Conservation (phyloP, 2,329 filamentous ascomycete genomes). For the Daldinia eschscholtzii region DNA sequence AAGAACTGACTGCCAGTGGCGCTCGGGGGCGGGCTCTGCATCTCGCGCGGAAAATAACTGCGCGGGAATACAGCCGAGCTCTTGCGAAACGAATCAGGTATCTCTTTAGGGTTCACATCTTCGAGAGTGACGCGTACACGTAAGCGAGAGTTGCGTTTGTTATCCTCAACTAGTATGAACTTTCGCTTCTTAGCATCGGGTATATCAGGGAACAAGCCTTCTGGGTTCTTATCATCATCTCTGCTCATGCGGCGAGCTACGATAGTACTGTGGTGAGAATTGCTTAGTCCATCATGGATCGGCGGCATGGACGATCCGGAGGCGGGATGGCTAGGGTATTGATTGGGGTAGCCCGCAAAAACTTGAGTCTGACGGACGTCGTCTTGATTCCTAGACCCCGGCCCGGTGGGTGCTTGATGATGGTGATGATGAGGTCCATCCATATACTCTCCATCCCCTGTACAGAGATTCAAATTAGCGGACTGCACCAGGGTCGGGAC, state of each 20-base stretch:
- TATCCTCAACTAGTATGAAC: slow-evolving; percentile 95
- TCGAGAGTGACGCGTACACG: slow-evolving; percentile 94
- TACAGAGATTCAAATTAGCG: slow-evolving; percentile 53
- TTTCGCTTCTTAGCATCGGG: slow-evolving; percentile 93
- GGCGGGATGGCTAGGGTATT: slow-evolving; percentile 55
- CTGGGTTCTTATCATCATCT: slow-evolving; percentile 68
- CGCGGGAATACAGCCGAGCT: slow-evolving; percentile 90
- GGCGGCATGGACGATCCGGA: slow-evolving; percentile 56
- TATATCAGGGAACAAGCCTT: slow-evolving; percentile 86
- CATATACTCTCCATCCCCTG: slow-evolving; percentile 73
- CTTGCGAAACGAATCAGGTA: slow-evolving; percentile 94
- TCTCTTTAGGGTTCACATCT: slow-evolving; percentile 92
- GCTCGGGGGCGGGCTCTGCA: slow-evolving; percentile 85
- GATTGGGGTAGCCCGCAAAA: slow-evolving; percentile 53
- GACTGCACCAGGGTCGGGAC: slow-evolving; percentile 40
- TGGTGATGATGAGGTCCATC: slow-evolving; percentile 77
- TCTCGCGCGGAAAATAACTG: slow-evolving; percentile 92
- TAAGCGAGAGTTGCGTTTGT: slow-evolving; percentile 81
- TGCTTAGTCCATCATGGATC: slow-evolving; percentile 56
- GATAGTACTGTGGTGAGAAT: slow-evolving; percentile 53
- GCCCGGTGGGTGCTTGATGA: slow-evolving; percentile 69
- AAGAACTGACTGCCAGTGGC: slow-evolving; percentile 82
- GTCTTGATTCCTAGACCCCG: slow-evolving; percentile 61
- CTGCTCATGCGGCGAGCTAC: slow-evolving; percentile 50
- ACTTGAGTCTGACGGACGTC: slow-evolving; percentile 66